Percentiles rank a stretch among this genome's conserved stretches.
Evolutionary conservation across 257 asterid genomes (phyloP).

Genomic region (Ophiorrhiza pumila): DNA sequence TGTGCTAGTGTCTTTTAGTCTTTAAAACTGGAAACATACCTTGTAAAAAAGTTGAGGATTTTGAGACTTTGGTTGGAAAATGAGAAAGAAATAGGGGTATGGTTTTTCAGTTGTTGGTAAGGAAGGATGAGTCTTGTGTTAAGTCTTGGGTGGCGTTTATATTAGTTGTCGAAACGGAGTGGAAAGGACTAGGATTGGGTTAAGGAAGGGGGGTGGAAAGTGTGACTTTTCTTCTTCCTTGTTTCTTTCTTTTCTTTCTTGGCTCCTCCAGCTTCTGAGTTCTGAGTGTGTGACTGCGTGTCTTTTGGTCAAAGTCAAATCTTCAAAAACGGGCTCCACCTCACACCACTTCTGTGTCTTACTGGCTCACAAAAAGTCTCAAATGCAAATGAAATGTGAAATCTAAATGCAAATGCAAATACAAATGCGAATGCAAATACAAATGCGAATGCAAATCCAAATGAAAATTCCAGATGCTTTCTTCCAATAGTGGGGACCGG

Average conservation of each 20-base stretch:
- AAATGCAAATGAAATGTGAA: constrained; percentile 34
- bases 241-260: constrained; percentile 9
- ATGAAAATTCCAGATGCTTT: constrained; percentile 4
- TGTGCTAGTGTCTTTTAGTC: not conserved
- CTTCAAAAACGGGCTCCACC: constrained; percentile 42
- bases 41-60: constrained; percentile 10
- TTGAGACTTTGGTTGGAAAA: not conserved
- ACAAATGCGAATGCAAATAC: constrained; percentile 28
- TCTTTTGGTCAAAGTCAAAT: constrained; percentile 60
- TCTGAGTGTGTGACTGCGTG: not conserved
- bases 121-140: constrained; percentile 15
- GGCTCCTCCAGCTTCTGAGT: not conserved
- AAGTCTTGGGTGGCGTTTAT: constrained; percentile 32
- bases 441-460: constrained; percentile 26
- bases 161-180: constrained; percentile 16
- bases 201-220: constrained; percentile 43
- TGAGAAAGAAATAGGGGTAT: not conserved
- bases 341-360: constrained; percentile 50
- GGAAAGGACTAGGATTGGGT: not conserved
- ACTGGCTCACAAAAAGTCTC: constrained; percentile 33
- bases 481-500: constrained; percentile 2
- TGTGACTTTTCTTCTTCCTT: constrained; percentile 58
- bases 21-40: constrained; percentile 32
- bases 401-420: constrained; percentile 21
- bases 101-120: not conserved